Evolutionary conservation across 805 yeast genomes (phyloP).

Genomic region (Kregervanrija delftensis): DNA sequence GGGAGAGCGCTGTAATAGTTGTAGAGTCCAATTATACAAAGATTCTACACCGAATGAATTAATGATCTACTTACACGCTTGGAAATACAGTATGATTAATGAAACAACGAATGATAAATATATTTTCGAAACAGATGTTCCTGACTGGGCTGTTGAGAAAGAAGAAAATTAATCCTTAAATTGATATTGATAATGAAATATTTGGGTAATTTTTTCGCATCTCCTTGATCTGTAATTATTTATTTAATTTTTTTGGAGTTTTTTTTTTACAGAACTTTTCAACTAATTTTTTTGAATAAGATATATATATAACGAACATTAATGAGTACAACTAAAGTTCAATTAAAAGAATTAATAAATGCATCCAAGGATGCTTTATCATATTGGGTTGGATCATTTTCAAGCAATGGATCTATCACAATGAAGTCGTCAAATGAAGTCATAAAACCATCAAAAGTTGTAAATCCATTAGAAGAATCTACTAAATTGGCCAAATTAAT

Average conservation of each 20-base stretch:
- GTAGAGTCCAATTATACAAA: slow-evolving; percentile 23
- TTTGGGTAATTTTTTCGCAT: too few species aligned
- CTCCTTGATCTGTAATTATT: too few species aligned
- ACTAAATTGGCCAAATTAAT: slow-evolving; percentile 51
- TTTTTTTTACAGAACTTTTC: too few species aligned
- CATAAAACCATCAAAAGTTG: slow-evolving; percentile 25
- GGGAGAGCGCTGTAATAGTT: slow-evolving; percentile 24
- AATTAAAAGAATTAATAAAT: not conserved
- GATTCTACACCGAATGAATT: slow-evolving; percentile 23
- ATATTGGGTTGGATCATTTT: not conserved
- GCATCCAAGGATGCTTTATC: slow-evolving; percentile 1
- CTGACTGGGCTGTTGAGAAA: slow-evolving; percentile 29
- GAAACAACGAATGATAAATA: slow-evolving; percentile 22
- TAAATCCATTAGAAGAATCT: slow-evolving; percentile 48
- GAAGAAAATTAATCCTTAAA: too few species aligned
- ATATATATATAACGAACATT: too few species aligned
- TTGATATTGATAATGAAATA: too few species aligned
- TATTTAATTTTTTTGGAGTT: too few species aligned
- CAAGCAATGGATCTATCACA: not conserved
- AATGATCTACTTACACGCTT: slow-evolving; percentile 41
- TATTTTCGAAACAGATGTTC: slow-evolving; percentile 28
- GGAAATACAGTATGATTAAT: slow-evolving; percentile 25
- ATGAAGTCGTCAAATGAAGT: not conserved
- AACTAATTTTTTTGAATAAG: too few species aligned
- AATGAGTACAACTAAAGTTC: too few species aligned